Evolutionary conservation across 768 basidiomycete genomes (phyloP).

Genomic region (Brasilioporus rufonigricans): DNA sequence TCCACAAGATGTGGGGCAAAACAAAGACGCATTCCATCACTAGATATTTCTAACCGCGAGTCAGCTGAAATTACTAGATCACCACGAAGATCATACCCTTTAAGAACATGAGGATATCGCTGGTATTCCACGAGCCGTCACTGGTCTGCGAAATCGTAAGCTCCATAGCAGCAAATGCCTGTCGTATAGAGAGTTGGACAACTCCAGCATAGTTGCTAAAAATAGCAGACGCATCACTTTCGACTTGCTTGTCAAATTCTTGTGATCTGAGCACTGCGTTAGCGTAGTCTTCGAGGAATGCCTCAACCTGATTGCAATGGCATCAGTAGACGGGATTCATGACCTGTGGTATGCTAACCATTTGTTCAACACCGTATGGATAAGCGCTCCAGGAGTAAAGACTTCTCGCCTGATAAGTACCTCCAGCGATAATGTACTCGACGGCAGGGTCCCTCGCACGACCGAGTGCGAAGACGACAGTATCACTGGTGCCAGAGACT

Average conservation of each 20-base stretch:
- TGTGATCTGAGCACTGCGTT: constrained; percentile 44
- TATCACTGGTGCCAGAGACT: constrained; percentile 33
- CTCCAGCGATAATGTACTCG: constrained; percentile 42
- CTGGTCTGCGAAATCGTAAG: constrained; percentile 49
- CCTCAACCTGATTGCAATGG: constrained; percentile 36
- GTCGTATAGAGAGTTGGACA: constrained; percentile 51
- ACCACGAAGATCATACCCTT: constrained; percentile 42
- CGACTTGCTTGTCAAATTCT: constrained; percentile 46
- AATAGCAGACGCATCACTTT: constrained; percentile 44
- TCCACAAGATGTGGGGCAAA: not conserved
- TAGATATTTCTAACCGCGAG: constrained; percentile 48
- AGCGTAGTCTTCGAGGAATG: constrained; percentile 43
- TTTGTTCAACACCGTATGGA: constrained; percentile 27
- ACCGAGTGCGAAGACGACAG: constrained; percentile 46
- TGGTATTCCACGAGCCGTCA: constrained; percentile 48
- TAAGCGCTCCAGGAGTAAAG: constrained; percentile 47
- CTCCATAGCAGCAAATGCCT: constrained; percentile 52
- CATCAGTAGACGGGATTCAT: not conserved
- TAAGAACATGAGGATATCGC: constrained; percentile 53
- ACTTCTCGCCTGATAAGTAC: constrained; percentile 40
- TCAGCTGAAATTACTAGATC: not conserved
- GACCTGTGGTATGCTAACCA: constrained; percentile 27
- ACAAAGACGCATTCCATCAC: constrained; percentile 51
- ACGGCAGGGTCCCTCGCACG: constrained; percentile 51
- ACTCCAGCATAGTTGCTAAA: constrained; percentile 50